phyloP scores from a whole-genome alignment of 257 asterid species.

The Solanum habrochaites region DNA sequence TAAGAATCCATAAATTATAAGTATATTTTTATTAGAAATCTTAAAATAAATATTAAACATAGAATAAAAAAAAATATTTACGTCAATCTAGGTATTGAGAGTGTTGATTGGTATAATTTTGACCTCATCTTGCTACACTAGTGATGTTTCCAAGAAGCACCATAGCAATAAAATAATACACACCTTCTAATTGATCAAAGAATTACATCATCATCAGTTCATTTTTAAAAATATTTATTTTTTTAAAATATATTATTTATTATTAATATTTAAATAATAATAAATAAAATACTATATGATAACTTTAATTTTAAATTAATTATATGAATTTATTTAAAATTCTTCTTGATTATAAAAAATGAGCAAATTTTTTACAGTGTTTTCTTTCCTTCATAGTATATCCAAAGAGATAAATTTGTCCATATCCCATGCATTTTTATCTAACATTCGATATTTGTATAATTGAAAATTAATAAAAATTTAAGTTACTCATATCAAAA shows the following conservation, averaged over 20 bases:
- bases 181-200: too few relatives aligned
- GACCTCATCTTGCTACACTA: background rate
- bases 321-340: too few relatives aligned
- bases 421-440: background rate
- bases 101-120: background rate
- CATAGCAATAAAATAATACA: background rate
- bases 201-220: too few relatives aligned
- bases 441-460: accelerated
- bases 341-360: accelerated
- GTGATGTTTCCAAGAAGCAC: background rate
- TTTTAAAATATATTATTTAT: too few relatives aligned
- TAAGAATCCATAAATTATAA: background rate
- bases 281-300: too few relatives aligned
- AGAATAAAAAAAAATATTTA: background rate
- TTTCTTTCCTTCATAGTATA: background rate
- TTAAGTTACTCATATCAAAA: background rate
- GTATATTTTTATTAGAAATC: too few relatives aligned
- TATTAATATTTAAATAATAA: too few relatives aligned
- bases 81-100: background rate
- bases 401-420: background rate
- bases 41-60: background rate
- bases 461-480: background rate
- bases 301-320: too few relatives aligned
- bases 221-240: too few relatives aligned
- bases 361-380: too few relatives aligned